These are phyloP conservation scores for Tuber magnatum DNA, from an alignment of 495 filamentous ascomycete species.

Conservation along the genomic window DNA sequence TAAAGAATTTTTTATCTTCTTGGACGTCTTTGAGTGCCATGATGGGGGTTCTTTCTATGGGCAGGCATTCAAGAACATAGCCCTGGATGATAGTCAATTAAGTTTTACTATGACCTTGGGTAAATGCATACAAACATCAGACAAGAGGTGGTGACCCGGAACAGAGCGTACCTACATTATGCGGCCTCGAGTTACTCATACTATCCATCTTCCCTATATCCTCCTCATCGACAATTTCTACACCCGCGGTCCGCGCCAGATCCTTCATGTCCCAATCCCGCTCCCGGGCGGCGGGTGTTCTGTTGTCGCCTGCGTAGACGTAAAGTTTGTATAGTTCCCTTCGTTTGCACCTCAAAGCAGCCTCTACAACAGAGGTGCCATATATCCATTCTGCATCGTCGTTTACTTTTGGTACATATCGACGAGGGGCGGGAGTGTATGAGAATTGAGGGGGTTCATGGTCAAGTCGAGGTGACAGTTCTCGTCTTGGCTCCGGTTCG, in stretches of 20 bases:
- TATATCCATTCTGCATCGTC: conserved; percentile 82
- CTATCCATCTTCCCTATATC: conserved; percentile 61
- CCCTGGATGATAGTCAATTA: conserved; percentile 44
- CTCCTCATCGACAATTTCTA: conserved; percentile 51
- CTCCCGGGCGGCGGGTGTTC: conserved; percentile 41
- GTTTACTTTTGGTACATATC: conserved; percentile 22
- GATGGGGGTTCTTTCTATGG: conserved; percentile 67
- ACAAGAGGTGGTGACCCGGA: not conserved
- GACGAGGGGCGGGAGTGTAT: conserved; percentile 22
- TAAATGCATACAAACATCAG: not conserved
- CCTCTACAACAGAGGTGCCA: conserved; percentile 70
- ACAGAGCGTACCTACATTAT: conserved; percentile 53
- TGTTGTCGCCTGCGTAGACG: conserved; percentile 55
- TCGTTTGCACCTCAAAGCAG: conserved; percentile 61
- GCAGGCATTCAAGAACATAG: conserved; percentile 78
- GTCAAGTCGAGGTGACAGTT: conserved; percentile 18
- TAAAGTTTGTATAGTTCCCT: conserved; percentile 81
- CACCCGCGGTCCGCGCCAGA: conserved; percentile 52
- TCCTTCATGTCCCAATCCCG: conserved; percentile 48
- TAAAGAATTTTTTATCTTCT: conserved; percentile 46
- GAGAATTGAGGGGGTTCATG: not conserved
- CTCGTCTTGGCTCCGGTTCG: not conserved
- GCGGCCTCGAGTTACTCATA: conserved; percentile 72
- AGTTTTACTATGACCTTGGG: not conserved
- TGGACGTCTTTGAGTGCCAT: conserved; percentile 50